phyloP scores from a whole-genome alignment of 441 rosid genomes.

The Populus hybrid region DNA sequence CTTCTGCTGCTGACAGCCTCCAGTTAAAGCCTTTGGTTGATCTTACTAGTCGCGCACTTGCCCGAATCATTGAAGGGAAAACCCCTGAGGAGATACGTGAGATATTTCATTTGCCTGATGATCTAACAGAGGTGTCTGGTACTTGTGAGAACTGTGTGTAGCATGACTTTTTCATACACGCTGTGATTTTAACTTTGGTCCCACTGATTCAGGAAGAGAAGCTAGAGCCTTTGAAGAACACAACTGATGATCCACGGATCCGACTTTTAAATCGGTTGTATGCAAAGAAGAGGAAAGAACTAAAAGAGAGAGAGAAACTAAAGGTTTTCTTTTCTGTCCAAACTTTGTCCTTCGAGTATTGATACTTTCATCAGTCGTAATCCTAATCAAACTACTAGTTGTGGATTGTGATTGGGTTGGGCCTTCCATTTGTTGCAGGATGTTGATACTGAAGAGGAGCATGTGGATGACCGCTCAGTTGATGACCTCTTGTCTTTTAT shows the following conservation, averaged over 20 bases:
- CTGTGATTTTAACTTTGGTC: constrained; percentile 17
- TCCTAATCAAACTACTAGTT: neutral
- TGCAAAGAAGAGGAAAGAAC: constrained; percentile 59
- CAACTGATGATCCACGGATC: constrained; percentile 61
- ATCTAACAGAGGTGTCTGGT: constrained; percentile 56
- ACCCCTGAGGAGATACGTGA: constrained; percentile 71
- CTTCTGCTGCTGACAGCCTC: constrained; percentile 71
- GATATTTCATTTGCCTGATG: constrained; percentile 70
- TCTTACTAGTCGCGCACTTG: constrained; percentile 65
- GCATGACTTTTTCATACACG: constrained; percentile 17
- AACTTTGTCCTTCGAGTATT: neutral
- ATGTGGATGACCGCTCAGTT: constrained; percentile 81
- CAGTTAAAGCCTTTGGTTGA: constrained; percentile 69
- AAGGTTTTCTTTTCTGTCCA: constrained; percentile 32
- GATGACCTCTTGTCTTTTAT: constrained; percentile 87
- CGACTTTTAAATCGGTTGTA: constrained; percentile 57
- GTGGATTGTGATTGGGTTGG: neutral
- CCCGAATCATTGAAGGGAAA: constrained; percentile 66
- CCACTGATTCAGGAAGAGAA: constrained; percentile 51
- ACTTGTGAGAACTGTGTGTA: constrained; percentile 15
- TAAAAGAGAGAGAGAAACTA: constrained; percentile 57
- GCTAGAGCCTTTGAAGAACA: constrained; percentile 60
- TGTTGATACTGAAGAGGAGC: constrained; percentile 67
- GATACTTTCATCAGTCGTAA: neutral
- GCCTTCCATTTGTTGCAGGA: constrained; percentile 40